Evolutionary conservation across 495 filamentous ascomycete species (phyloP), one percentile per base, ranked within the genome.

Genomic region (Neurospora sp.): DNA sequence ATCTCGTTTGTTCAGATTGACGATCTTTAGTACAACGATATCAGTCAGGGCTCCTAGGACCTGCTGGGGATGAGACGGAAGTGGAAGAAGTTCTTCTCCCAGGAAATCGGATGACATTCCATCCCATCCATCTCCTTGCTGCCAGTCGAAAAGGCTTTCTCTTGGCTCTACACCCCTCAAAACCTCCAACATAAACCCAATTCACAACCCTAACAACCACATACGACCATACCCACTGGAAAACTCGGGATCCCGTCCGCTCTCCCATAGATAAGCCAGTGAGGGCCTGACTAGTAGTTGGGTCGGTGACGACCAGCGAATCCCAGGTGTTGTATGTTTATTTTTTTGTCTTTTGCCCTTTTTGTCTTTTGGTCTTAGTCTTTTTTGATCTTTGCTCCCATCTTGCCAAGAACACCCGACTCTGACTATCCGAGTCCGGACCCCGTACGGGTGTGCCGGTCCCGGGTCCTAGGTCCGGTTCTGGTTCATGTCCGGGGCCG

Each of bases 301-400:
- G 82, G 82, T 84, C 78, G 82, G 77, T 81, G 75, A 81, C 79
- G 73, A 80, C 75, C 74, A 78, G 77, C 69, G 82, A 83, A 83
- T 82, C 78, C 82, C 77, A 74, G 79, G 82, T 84, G 82, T 79
- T 83, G 82, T 83, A 84, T 81, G 80, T 82, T 78, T 78, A 82
- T 78, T 78, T 79, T 73, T 77, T 79, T 74, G 8, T 8, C 38
- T 39, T 39, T 10, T 39, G 9, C 8, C 2, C 38, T 39, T 39
- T 39, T 10, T 39, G 9, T 39, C 35, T 37, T 39, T 11, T 4
- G 35, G 35, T 35, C 4, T 35, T 35, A n/a, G n/a, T n/a, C n/a
- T n/a, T 35, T 35, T 35, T 5, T 35, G 5, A 35, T 35, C 35
- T 35, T 35, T 35, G 35, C 4, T 35, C 35, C 35, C 35, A 35